Evolutionary conservation across 2,329 filamentous ascomycete species (phyloP).

Genomic region (Aspergillus hiratsukae): DNA sequence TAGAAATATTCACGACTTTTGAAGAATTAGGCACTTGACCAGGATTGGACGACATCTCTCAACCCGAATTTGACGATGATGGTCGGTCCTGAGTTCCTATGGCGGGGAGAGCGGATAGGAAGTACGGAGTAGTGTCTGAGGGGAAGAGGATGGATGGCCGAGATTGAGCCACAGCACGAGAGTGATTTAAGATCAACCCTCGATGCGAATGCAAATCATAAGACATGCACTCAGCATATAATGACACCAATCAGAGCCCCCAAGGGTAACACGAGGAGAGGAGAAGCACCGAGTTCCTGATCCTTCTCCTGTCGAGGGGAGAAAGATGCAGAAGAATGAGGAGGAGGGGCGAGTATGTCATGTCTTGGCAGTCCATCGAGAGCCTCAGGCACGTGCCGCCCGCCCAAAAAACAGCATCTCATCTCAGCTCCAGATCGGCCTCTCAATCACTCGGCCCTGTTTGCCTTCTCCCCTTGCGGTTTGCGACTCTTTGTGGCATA

Average conservation of each 20-base stretch:
- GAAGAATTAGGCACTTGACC: conserved; percentile 33
- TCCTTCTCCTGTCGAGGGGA: conserved; percentile 13
- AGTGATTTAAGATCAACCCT: background rate
- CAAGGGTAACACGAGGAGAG: conserved; percentile 13
- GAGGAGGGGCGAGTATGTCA: conserved; percentile 20
- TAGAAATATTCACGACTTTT: conserved; percentile 37
- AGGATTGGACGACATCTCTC: conserved; percentile 40
- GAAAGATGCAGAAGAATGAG: conserved; percentile 11
- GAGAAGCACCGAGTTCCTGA: conserved; percentile 16
- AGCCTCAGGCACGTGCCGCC: conserved; percentile 24
- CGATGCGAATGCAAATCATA: background rate
- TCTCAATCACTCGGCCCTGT: conserved; percentile 14
- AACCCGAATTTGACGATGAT: background rate
- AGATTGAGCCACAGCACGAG: conserved; percentile 10
- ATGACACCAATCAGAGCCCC: conserved; percentile 8
- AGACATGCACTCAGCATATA: background rate
- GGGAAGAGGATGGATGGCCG: conserved; percentile 20
- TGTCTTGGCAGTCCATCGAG: conserved; percentile 15
- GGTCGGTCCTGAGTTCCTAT: background rate
- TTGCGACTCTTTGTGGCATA: background rate
- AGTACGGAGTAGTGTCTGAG: background rate
- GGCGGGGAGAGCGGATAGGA: conserved; percentile 6
- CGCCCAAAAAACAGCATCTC: conserved; percentile 28
- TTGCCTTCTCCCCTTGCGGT: background rate
- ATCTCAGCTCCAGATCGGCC: conserved; percentile 20